Evolutionary conservation across 2,329 filamentous ascomycete species (phyloP).

Genomic region (Verticillium tricorpus): DNA sequence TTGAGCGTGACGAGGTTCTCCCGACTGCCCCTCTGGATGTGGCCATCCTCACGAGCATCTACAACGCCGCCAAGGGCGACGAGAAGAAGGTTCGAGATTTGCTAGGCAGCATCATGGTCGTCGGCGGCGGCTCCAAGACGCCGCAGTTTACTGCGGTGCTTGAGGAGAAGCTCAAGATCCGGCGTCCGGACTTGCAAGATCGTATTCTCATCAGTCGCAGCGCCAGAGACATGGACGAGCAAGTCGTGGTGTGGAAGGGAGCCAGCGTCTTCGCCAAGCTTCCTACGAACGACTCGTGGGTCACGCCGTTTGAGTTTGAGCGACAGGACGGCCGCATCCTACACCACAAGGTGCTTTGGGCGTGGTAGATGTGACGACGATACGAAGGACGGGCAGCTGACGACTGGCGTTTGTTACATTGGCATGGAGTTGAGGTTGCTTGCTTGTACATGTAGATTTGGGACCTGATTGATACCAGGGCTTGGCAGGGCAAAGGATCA

Average conservation of each 20-base stretch:
- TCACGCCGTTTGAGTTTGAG: constrained; percentile 83
- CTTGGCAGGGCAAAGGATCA: neutral
- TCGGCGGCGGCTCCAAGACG: constrained; percentile 79
- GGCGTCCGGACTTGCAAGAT: constrained; percentile 56
- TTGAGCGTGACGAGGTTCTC: constrained; percentile 73
- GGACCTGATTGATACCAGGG: neutral
- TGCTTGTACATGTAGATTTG: neutral
- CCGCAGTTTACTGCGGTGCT: constrained; percentile 76
- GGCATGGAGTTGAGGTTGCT: neutral
- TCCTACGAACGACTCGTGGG: constrained; percentile 92
- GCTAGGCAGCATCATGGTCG: constrained; percentile 83
- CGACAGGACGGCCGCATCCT: constrained; percentile 75
- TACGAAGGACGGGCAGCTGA: neutral
- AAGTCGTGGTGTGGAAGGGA: constrained; percentile 98
- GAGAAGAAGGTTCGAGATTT: constrained; percentile 92
- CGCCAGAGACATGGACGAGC: constrained; percentile 91
- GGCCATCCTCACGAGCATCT: constrained; percentile 85
- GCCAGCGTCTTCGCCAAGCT: constrained; percentile 94
- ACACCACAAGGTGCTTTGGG: constrained; percentile 73
- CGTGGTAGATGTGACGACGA: constrained; percentile 36
- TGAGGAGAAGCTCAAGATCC: constrained; percentile 72
- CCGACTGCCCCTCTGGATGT: constrained; percentile 81
- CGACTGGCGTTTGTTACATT: neutral
- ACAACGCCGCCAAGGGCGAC: constrained; percentile 80
- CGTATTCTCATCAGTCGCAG: constrained; percentile 61